Evolutionary conservation across 2,329 filamentous ascomycete species (phyloP).

Genomic region (Fusarium denticulatum): DNA sequence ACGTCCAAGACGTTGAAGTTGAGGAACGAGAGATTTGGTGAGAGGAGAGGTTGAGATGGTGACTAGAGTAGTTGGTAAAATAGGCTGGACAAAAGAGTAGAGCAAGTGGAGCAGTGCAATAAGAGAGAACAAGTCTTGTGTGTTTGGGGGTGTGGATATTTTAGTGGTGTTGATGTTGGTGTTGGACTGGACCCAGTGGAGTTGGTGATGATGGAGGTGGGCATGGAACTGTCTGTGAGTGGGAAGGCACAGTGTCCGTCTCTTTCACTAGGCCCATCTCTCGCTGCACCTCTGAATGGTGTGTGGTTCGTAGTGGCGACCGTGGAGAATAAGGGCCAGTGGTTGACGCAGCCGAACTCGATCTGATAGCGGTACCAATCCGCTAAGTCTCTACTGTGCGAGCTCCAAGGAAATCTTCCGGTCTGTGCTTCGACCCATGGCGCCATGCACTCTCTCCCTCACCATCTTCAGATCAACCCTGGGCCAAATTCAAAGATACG

Average conservation of each 20-base stretch:
- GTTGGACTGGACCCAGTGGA: conserved; percentile 29
- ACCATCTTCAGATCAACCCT: conserved; percentile 18
- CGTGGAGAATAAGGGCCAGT: neutral
- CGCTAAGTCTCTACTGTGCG: conserved; percentile 25
- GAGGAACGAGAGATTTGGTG: conserved; percentile 30
- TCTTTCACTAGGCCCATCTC: neutral
- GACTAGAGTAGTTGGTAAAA: conserved; percentile 30
- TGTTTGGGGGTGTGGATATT: conserved; percentile 40
- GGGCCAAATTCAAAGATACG: conserved; percentile 4
- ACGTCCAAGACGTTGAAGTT: conserved; percentile 5
- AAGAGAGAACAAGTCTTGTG: conserved; percentile 39
- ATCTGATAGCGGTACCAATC: conserved; percentile 19
- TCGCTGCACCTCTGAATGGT: neutral
- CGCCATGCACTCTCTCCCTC: conserved; percentile 21
- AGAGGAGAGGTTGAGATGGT: conserved; percentile 33
- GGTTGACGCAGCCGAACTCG: neutral
- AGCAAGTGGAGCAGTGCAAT: conserved; percentile 38
- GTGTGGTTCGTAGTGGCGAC: conserved; percentile 22
- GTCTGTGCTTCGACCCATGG: conserved; percentile 28
- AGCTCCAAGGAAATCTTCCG: neutral
- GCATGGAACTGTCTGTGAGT: conserved; percentile 22
- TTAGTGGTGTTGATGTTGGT: conserved; percentile 33
- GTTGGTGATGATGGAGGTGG: conserved; percentile 43
- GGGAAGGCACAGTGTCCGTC: conserved; percentile 29
- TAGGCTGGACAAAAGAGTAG: conserved; percentile 35